Base-by-base conservation (phyloP, 2,329 filamentous ascomycete species). In the Xylogone sp. region DNA sequence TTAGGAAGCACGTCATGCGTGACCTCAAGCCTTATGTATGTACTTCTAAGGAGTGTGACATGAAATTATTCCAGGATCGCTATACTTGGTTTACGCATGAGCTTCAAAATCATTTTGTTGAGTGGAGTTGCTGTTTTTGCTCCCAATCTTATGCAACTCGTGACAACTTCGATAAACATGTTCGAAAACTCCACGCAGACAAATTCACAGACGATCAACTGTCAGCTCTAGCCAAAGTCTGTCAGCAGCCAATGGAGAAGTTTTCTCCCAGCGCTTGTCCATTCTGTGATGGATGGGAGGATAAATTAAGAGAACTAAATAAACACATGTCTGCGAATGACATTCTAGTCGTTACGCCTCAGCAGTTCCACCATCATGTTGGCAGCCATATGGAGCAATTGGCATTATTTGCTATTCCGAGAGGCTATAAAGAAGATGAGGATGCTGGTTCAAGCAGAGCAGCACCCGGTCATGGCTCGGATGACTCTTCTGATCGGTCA, bases 11-110 rank as follows among this genome's bases (percentile, higher is more conserved):
- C 52, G 63, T 68, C 3, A 64, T 67, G n/a, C 54, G 55, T 12
- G 67, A 70, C 45, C 55, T 70, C 2, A 65, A 61, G 53, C 59
- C 67, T 18, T 70, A 69, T 43, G 59, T 69, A 1, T 70, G 68
- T 55, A 70, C 68, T 10, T 63, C 65, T 42, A 54, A 63, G 39
- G 58, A 59, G 27, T 70, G 68, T 31, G 54, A 63, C 1, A 31
- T 61, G 21, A 54, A 51, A 21, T 56, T 67, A 49, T 69, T 69
- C 46, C 53, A 51, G 3, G 62, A 59, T 45, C 55, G 62, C 1
- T 56, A 62, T 27, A 56, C 63, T 20, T 69, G 66, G 65, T 69
- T 66, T 18, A 43, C 59, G 6, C 66, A 69, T 43, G 65, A 69
- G 46, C 43, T 69, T 16, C 58, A 65, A n/a, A 49, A 46, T 20